Percentiles rank a stretch among this genome's conserved stretches.
These are phyloP conservation scores for Diaporthe sp. DNA, from an alignment of 2,329 filamentous ascomycete species.

Conservation along the genomic window DNA sequence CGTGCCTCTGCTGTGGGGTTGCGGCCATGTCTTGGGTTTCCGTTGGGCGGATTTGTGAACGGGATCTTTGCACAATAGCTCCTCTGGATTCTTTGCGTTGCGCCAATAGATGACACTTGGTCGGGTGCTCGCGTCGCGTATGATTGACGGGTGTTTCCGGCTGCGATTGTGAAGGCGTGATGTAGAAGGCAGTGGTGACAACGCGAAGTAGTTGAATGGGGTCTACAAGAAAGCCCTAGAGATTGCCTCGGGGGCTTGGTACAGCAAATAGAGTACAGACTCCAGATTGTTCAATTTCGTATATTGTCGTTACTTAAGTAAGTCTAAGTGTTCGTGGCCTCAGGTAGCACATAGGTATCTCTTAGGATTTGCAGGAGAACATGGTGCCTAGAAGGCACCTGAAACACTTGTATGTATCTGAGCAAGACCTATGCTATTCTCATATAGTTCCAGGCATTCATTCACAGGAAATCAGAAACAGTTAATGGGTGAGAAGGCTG, in stretches of 20 bases:
- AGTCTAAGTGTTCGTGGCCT: neutral
- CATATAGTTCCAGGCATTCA: neutral
- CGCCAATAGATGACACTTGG: neutral
- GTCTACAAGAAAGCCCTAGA: no score
- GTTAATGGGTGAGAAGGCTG: neutral
- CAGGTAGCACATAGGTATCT: neutral
- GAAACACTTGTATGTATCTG: neutral
- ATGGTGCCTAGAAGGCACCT: neutral
- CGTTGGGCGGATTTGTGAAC: rapidly evolving
- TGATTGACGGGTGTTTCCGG: rapidly evolving
- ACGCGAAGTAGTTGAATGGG: neutral
- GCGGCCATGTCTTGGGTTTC: neutral
- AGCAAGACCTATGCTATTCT: rapidly evolving
- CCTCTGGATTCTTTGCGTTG: neutral
- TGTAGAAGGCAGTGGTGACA: neutral
- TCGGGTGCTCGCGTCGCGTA: neutral
- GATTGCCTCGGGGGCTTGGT: neutral
- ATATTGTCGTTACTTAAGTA: neutral
- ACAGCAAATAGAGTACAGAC: neutral
- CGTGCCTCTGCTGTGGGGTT: neutral
- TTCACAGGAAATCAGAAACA: rapidly evolving
- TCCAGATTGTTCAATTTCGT: neutral
- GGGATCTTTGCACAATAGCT: rapidly evolving
- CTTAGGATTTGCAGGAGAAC: no score
- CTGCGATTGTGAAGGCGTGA: neutral